A percentile compares a stretch with the other conserved stretches of the same genome.
phyloP scores from a whole-genome alignment of 2,329 filamentous ascomycete genomes.

The Trichoderma oligosporum region DNA sequence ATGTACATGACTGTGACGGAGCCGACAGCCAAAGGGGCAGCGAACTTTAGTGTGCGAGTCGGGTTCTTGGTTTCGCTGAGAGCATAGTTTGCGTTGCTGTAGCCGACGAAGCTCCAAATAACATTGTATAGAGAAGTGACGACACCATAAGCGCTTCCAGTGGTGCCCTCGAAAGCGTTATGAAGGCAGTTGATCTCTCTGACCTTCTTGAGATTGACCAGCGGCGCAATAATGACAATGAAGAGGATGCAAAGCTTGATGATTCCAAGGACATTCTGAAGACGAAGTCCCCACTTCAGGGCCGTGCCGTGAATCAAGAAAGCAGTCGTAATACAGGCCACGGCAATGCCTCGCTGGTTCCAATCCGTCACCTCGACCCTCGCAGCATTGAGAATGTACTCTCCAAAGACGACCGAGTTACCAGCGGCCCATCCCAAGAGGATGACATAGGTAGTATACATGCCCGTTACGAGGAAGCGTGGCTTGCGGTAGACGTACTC shows the following conservation, averaged over 20 bases:
- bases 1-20: conserved; percentile 61
- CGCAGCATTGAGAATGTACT: conserved; percentile 65
- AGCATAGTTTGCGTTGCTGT: conserved; percentile 65
- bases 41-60: conserved; percentile 59
- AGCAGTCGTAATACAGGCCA: conserved; percentile 62
- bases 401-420: conserved; percentile 66
- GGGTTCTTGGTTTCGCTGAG: conserved; percentile 64
- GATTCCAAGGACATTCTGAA: conserved; percentile 62
- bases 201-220: conserved; percentile 58
- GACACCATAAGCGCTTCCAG: conserved; percentile 61
- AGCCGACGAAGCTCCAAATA: conserved; percentile 67
- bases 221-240: conserved; percentile 61
- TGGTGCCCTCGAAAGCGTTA: conserved; percentile 63
- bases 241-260: conserved; percentile 65
- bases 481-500: conserved; percentile 61
- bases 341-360: conserved; percentile 63
- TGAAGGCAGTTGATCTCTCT: conserved; percentile 58
- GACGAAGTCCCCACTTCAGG: conserved; percentile 62
- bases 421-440: conserved; percentile 63
- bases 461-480: conserved; percentile 56
- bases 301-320: conserved; percentile 63
- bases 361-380: conserved; percentile 59
- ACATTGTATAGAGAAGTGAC: conserved; percentile 70
- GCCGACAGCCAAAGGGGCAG: conserved; percentile 58
- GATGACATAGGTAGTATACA: conserved; percentile 60